phyloP scores from a whole-genome alignment of 2,329 filamentous ascomycete species.

The Colletotrichum karsti region DNA sequence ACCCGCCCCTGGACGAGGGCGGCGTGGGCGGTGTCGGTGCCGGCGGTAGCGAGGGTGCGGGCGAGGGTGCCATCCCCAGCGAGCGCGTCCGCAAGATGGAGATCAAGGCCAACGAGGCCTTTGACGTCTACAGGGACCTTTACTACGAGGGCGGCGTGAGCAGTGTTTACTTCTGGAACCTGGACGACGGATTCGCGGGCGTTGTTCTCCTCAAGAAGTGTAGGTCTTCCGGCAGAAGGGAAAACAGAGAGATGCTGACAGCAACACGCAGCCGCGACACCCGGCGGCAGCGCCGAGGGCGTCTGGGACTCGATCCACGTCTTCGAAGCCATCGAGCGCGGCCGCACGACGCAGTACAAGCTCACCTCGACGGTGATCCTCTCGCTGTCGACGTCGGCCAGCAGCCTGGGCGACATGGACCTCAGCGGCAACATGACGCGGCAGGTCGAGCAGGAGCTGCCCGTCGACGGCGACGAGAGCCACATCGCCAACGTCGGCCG shows the following conservation, averaged over 20 bases:
- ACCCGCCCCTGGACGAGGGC: constrained; percentile 81
- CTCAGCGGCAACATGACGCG: constrained; percentile 97
- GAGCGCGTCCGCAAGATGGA: constrained; percentile 95
- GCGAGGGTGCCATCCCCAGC: constrained; percentile 86
- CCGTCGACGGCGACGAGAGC: constrained; percentile 87
- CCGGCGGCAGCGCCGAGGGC: constrained; percentile 73
- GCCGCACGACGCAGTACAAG: constrained; percentile 94
- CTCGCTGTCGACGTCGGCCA: constrained; percentile 72
- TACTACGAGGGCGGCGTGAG: constrained; percentile 97
- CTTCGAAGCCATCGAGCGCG: constrained; percentile 94
- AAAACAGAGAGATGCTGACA: not conserved
- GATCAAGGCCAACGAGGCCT: constrained; percentile 91
- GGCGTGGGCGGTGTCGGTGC: constrained; percentile 59
- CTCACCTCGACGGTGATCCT: constrained; percentile 97
- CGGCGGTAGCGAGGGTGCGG: constrained; percentile 65
- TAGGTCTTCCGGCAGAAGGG: constrained; percentile 47
- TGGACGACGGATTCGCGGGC: constrained; percentile 97
- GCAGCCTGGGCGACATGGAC: constrained; percentile 82
- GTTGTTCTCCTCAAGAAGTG: constrained; percentile 96
- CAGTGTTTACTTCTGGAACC: constrained; percentile 97
- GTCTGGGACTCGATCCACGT: constrained; percentile 99
- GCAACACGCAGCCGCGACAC: constrained; percentile 65
- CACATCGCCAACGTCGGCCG: constrained; percentile 96
- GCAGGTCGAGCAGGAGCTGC: constrained; percentile 91
- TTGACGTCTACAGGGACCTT: constrained; percentile 95